A percentile compares a stretch with the other conserved stretches of the same genome.
These are phyloP conservation scores for Lentinula aciculospora DNA, from an alignment of 768 basidiomycete species.

Conservation along the genomic window DNA sequence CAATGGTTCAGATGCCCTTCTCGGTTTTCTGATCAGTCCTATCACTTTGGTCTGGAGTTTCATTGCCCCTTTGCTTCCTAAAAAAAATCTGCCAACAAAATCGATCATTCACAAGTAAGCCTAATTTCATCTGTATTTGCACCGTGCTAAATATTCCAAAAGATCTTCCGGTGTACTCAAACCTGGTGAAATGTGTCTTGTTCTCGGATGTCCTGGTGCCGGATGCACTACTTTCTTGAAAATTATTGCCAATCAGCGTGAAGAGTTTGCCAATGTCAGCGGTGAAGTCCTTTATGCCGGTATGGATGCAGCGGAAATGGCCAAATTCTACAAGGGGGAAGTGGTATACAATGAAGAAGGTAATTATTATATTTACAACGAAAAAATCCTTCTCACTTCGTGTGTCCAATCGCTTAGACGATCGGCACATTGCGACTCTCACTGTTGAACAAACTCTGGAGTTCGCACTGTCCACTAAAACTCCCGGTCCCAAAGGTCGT, in stretches of 20 bases:
- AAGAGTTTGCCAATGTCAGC: slow-evolving; percentile 53
- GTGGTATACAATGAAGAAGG: slow-evolving; percentile 78
- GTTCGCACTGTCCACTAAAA: slow-evolving; percentile 68
- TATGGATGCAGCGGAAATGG: slow-evolving; percentile 71
- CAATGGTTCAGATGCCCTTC: slow-evolving; percentile 41
- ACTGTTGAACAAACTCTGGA: slow-evolving; percentile 74
- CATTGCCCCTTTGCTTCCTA: slow-evolving; percentile 32
- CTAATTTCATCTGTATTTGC: background rate
- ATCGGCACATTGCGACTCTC: slow-evolving; percentile 77
- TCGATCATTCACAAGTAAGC: slow-evolving; percentile 57
- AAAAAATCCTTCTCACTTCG: background rate
- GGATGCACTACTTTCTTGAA: slow-evolving; percentile 89
- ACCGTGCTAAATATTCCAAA: background rate
- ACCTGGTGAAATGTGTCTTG: slow-evolving; percentile 84
- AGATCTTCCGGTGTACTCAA: slow-evolving; percentile 67
- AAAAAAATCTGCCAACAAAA: slow-evolving; percentile 31
- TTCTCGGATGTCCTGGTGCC: slow-evolving; percentile 76
- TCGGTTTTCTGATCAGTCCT: slow-evolving; percentile 49
- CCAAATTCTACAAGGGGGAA: slow-evolving; percentile 71
- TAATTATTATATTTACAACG: slow-evolving; percentile 14
- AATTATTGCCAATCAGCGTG: slow-evolving; percentile 70
- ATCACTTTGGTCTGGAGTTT: slow-evolving; percentile 41
- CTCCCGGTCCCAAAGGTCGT: slow-evolving; percentile 68
- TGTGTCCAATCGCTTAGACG: slow-evolving; percentile 37
- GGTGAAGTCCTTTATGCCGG: slow-evolving; percentile 84